These are phyloP conservation scores for Rosa chinensis DNA, from an alignment of 306 rosid genomes.

Conservation along the genomic window DNA sequence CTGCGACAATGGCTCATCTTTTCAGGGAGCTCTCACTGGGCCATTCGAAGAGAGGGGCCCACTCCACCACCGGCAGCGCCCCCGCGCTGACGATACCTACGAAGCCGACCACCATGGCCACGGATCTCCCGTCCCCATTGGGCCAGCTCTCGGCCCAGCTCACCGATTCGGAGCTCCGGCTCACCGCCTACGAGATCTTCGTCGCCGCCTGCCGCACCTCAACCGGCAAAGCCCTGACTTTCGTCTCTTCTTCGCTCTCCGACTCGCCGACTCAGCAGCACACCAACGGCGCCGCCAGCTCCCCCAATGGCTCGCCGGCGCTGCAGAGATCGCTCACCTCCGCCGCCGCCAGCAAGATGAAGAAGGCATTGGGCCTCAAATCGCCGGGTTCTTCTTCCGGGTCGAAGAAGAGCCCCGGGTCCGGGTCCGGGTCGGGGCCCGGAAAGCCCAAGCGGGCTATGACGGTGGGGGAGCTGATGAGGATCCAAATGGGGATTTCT, in stretches of 20 bases:
- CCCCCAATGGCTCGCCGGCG: conserved; percentile 50
- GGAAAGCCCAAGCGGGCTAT: conserved; percentile 65
- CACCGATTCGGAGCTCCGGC: conserved; percentile 73
- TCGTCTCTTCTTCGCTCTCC: conserved; percentile 35
- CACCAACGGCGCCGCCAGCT: conserved; percentile 26
- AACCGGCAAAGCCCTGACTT: conserved; percentile 68
- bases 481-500: conserved; percentile 94
- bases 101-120: conserved; percentile 28
- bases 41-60: conserved; percentile 73
- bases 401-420: conserved; percentile 84
- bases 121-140: conserved; percentile 81
- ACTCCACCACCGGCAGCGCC: conserved; percentile 15
- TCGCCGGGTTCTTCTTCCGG: conserved; percentile 84
- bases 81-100: conserved; percentile 30
- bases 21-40: conserved; percentile 89
- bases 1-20: conserved; percentile 74
- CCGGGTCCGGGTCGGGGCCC: conserved; percentile 40
- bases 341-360: conserved; percentile 92
- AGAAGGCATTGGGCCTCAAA: conserved; percentile 91
- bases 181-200: conserved; percentile 96
- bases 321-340: conserved; percentile 91
- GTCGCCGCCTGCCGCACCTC: conserved; percentile 91
- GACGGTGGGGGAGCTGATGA: conserved; percentile 95
- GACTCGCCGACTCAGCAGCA: conserved; percentile 51
- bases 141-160: conserved; percentile 68